phyloP scores from a whole-genome alignment of 2,329 filamentous ascomycete species.

The Cryphonectria japonica region DNA sequence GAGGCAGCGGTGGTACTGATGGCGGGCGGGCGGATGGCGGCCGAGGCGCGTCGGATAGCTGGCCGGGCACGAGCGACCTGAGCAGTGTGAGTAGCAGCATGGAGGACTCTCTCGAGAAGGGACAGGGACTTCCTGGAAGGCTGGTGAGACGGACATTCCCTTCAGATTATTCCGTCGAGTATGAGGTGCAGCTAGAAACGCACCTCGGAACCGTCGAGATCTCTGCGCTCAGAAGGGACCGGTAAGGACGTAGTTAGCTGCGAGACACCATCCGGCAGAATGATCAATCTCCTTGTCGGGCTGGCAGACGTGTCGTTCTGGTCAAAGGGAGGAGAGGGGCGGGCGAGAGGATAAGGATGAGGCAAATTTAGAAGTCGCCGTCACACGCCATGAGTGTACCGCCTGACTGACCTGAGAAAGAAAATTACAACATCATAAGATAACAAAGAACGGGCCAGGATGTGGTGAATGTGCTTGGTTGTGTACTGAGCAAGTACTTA shows the following conservation, averaged over 20 bases:
- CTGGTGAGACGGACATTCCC: constrained; percentile 4
- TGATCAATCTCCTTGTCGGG: too few species aligned
- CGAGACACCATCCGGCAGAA: neutral
- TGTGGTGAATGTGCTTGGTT: neutral
- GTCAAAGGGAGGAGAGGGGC: too few species aligned
- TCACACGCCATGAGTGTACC: neutral
- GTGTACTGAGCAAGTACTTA: too few species aligned
- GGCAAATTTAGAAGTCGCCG: neutral
- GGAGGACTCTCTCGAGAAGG: constrained; percentile 33
- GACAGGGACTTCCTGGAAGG: constrained; percentile 26
- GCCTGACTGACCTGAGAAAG: neutral
- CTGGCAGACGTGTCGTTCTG: neutral
- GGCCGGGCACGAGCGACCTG: constrained; percentile 27
- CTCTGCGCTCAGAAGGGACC: constrained; percentile 14
- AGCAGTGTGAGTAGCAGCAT: constrained; percentile 21
- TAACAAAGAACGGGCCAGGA: neutral
- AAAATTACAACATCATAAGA: too few species aligned
- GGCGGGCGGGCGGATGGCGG: neutral
- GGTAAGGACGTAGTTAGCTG: neutral
- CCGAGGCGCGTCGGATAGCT: constrained; percentile 6
- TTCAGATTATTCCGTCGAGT: constrained; percentile 19
- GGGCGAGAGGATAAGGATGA: too few species aligned
- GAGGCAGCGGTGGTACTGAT: neutral
- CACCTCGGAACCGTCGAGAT: constrained; percentile 20
- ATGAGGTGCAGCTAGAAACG: constrained; percentile 24